Evolutionary conservation across 805 yeast species (phyloP), one percentile per base, ranked within the genome.

Genomic region (Wickerhamomyces canadensis): DNA sequence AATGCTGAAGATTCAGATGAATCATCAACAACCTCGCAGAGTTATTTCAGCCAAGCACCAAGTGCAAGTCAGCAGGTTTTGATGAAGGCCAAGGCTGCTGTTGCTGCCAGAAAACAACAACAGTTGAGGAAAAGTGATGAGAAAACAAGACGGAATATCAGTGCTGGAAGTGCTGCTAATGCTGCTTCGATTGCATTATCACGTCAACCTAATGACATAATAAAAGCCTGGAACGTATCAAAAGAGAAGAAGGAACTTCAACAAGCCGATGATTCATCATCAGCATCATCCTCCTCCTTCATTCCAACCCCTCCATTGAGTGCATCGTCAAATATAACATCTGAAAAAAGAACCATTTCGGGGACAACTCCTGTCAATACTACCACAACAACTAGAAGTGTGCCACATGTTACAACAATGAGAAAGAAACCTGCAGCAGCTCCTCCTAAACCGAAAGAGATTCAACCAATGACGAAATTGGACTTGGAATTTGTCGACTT

Each of bases 401-500:
- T 15, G 17, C 34, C 19, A 25, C 40, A 5, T 12, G 48, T 57
- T 5, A 41, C 61, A 47, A 33, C 37, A 10, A 19, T 21, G 32
- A 39, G 39, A 41, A 42, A 43, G 37, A 45, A 40, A 24, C 41
- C 43, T n/a, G n/a, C n/a, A n/a, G n/a, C n/a, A 19, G 31, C 42
- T 19, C 18, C 6, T 16, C 34, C 27, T 19, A 21, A 39, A 22
- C 19, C 38, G 12, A 41, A 11, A n/a, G 33, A 13, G 64, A 67
- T 14, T 60, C 71, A 74, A 0, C 72, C 80, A 8, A 55, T 74
- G 58, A 65, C 74, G 2, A 64, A 72, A 13, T 48, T 77, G 7
- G 88, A 82, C 51, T 54, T 69, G 28, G 74, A 77, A 14, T 82
- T 86, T 83, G 65, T 66, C 6, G 63, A 66, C 27, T 78, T 63